phyloP scores from a whole-genome alignment of 345 rosid genomes.

The Murraya paniculata region DNA sequence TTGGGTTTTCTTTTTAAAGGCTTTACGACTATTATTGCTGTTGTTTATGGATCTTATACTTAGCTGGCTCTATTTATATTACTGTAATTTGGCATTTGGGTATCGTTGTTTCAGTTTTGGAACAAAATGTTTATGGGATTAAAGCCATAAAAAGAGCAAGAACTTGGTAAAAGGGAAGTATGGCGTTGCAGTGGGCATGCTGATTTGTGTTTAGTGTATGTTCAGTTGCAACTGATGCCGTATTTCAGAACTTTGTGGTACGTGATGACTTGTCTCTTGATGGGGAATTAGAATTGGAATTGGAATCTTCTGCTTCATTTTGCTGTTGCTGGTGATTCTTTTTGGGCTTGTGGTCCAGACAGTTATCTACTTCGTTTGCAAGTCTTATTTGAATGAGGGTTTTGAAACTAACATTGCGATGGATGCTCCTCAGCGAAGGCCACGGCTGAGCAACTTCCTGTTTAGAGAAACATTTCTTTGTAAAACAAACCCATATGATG shows the following conservation, averaged over 20 bases:
- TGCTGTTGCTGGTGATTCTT: slow-evolving; percentile 29
- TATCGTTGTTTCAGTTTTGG: slow-evolving; percentile 52
- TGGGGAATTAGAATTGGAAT: slow-evolving; percentile 3
- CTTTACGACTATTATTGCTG: neutral
- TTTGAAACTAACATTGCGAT: slow-evolving; percentile 14
- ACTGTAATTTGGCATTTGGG: slow-evolving; percentile 53
- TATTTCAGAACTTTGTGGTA: slow-evolving; percentile 23
- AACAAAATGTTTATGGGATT: slow-evolving; percentile 37
- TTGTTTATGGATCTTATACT: slow-evolving; percentile 7
- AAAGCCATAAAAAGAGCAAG: slow-evolving; percentile 46
- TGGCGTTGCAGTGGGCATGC: slow-evolving; percentile 21
- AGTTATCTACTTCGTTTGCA: slow-evolving; percentile 55
- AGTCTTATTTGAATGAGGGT: slow-evolving; percentile 45
- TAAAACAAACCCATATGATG: neutral
- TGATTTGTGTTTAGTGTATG: slow-evolving; percentile 17
- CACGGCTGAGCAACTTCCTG: neutral
- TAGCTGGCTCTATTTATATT: slow-evolving; percentile 38
- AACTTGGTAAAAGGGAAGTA: slow-evolving; percentile 43
- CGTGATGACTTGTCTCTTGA: neutral
- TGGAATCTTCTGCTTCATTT: slow-evolving; percentile 33
- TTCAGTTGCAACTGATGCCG: slow-evolving; percentile 9
- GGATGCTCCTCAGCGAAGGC: neutral
- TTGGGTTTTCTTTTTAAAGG: neutral
- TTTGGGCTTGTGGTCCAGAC: slow-evolving; percentile 48
- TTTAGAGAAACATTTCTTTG: neutral